Conservation (phyloP, 768 basidiomycete species). For the Tremella yokohamensis region DNA sequence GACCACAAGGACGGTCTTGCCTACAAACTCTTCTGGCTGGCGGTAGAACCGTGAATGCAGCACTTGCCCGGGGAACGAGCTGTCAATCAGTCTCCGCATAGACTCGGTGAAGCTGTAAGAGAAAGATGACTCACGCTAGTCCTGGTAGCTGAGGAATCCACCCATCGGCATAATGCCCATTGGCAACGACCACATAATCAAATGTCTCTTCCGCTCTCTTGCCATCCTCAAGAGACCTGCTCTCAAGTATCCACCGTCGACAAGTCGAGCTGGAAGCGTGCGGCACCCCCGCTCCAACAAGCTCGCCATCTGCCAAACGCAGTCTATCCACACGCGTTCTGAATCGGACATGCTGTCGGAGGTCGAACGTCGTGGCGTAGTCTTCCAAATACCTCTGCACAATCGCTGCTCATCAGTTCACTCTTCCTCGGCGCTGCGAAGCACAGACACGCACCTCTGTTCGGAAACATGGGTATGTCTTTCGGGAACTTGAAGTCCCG, state of each 20-base stretch:
- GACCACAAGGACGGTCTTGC: slow-evolving; percentile 50
- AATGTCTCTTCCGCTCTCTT: slow-evolving; percentile 23
- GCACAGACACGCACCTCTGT: slow-evolving; percentile 30
- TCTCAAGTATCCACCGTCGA: background rate
- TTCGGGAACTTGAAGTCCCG: slow-evolving; percentile 33
- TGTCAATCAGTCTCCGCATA: slow-evolving; percentile 5
- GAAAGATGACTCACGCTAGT: slow-evolving; percentile 30
- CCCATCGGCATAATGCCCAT: slow-evolving; percentile 51
- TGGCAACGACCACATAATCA: slow-evolving; percentile 48
- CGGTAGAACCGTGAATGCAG: slow-evolving; percentile 51
- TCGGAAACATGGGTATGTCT: slow-evolving; percentile 30
- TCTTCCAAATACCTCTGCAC: slow-evolving; percentile 63
- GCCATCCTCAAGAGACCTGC: background rate
- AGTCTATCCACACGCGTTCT: slow-evolving; percentile 57
- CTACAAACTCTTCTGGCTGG: slow-evolving; percentile 32
- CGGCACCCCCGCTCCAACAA: background rate
- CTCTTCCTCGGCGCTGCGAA: background rate
- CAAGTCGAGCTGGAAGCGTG: background rate
- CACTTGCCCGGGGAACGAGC: slow-evolving; percentile 43
- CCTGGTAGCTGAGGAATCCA: slow-evolving; percentile 48
- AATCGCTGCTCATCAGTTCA: background rate
- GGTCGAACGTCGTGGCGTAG: slow-evolving; percentile 63
- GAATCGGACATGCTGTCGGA: slow-evolving; percentile 64
- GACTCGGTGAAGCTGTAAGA: background rate
- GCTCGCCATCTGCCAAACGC: background rate